Evolutionary conservation across 495 filamentous ascomycete genomes (phyloP).

Genomic region (Aspergillus nanangensis): DNA sequence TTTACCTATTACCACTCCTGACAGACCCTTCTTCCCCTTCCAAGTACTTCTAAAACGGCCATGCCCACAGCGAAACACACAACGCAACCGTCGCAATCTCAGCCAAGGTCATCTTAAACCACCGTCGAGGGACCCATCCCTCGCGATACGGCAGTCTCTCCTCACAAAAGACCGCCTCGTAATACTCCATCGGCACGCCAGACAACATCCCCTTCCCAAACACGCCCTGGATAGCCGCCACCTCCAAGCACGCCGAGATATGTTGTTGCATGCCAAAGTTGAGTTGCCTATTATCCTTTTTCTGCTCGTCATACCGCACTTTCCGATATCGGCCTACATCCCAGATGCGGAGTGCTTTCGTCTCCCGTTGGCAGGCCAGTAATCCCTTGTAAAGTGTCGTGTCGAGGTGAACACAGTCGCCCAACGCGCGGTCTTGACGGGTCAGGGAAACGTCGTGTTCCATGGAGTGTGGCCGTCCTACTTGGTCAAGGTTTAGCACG

Average conservation of each 20-base stretch:
- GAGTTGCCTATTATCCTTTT: not conserved
- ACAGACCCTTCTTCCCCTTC: too few relatives aligned
- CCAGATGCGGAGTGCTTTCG: not conserved
- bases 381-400: slow-evolving; percentile 6
- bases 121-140: slow-evolving; percentile 12
- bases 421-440: slow-evolving; percentile 12
- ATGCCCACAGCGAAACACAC: slow-evolving; percentile 5
- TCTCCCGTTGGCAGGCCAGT: not conserved
- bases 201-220: slow-evolving; percentile 8
- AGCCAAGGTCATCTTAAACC: slow-evolving; percentile 3
- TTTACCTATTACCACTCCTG: not conserved
- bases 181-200: slow-evolving; percentile 9
- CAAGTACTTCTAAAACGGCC: too few relatives aligned
- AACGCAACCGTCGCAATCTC: slow-evolving; percentile 7
- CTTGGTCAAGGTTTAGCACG: slow-evolving; percentile 12
- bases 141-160: slow-evolving; percentile 15
- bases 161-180: slow-evolving; percentile 12
- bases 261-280: slow-evolving; percentile 6
- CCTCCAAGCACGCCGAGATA: slow-evolving; percentile 8
- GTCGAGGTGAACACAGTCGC: slow-evolving; percentile 9
- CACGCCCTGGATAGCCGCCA: slow-evolving; percentile 4
- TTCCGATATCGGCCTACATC: slow-evolving; percentile 9
- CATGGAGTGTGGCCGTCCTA: slow-evolving; percentile 11
- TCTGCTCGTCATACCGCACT: slow-evolving; percentile 7
- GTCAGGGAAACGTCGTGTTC: slow-evolving; percentile 17